Evolutionary conservation across 495 filamentous ascomycete genomes (phyloP), one percentile per base, ranked within the genome.

Genomic region (Tetracladium setigerum): DNA sequence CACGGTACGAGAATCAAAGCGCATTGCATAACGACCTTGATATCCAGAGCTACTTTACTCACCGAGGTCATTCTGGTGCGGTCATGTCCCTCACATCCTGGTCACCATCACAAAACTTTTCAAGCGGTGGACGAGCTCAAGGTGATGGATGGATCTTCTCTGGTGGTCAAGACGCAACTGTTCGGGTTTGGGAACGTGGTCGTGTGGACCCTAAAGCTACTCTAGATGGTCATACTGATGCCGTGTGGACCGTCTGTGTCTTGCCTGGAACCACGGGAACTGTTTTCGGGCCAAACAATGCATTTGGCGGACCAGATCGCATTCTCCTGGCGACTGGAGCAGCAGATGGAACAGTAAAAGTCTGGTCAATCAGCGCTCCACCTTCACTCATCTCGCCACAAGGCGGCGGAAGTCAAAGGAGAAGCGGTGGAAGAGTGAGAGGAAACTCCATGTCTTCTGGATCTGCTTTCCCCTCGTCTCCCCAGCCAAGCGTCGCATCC

Each of bases 131-230:
- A 8, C 79, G 89, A 46, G 83, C 82, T 1, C 72, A 83, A 46
- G 88, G 88, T 15, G 90, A 95, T 53, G 94, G 94, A 5, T 97
- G 94, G 92, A 84, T 98, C 32, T 97, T 98, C 64, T 96, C 90
- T 14, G 92, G 94, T 35, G 92, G 92, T 3, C 88, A 95, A 59
- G 92, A 98, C 62, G 80, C 89, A 3, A 94, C 89, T 9, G 79
- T 98, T 15, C 78, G 89, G 19, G 88, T 97, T 2, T 98, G 92
- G 92, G 90, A 97, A 68, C 73, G 87, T 13, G 91, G 91, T 10
- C 70, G 89, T 32, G 87, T 98, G 33, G 94, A 95, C 62, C 89
- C 91, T 5, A 96, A 97, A 63, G 91, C 89, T 4, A 98, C 91
- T 1, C 69, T 98, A 17, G 86, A 95, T 50, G 90, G 89, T 5